phyloP scores from a whole-genome alignment of 306 rosid species.

The Sechiopsis laciniata region DNA sequence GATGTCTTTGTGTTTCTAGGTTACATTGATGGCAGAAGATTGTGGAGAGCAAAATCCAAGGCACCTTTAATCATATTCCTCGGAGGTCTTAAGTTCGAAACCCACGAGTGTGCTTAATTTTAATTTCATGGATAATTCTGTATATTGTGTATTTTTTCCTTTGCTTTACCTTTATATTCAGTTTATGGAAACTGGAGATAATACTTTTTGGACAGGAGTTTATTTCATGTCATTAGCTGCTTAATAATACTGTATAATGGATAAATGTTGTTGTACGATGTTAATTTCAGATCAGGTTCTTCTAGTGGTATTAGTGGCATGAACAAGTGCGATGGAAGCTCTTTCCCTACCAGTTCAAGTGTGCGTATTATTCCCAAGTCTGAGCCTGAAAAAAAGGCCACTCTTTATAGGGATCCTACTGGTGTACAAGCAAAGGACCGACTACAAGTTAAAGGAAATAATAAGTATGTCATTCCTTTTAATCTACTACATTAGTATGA shows the following conservation, averaged over 20 bases:
- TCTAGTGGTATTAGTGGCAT: conserved; percentile 34
- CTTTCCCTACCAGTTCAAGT: conserved; percentile 42
- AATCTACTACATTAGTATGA: not conserved
- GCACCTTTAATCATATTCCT: too few species aligned
- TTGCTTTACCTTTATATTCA: conserved; percentile 1
- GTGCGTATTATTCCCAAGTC: conserved; percentile 42
- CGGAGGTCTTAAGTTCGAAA: too few species aligned
- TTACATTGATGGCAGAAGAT: too few species aligned
- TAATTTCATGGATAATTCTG: not conserved
- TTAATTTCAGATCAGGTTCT: conserved; percentile 53
- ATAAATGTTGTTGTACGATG: conserved; percentile 22
- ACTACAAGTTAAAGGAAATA: conserved; percentile 46
- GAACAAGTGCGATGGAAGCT: conserved; percentile 47
- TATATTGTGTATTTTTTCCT: not conserved
- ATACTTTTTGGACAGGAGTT: not conserved
- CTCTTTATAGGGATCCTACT: conserved; percentile 43
- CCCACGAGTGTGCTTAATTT: too few species aligned
- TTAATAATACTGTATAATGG: not conserved
- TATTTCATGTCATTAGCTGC: not conserved
- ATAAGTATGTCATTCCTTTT: conserved; percentile 41
- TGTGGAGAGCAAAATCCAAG: too few species aligned
- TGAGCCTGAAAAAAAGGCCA: conserved; percentile 47
- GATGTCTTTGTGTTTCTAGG: too few species aligned
- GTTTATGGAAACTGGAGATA: conserved; percentile 4
- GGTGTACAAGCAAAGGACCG: conserved; percentile 54